These are phyloP conservation scores for Litsea cubeba DNA, from an alignment of 164 flowering plant species.

Conservation along the genomic window DNA sequence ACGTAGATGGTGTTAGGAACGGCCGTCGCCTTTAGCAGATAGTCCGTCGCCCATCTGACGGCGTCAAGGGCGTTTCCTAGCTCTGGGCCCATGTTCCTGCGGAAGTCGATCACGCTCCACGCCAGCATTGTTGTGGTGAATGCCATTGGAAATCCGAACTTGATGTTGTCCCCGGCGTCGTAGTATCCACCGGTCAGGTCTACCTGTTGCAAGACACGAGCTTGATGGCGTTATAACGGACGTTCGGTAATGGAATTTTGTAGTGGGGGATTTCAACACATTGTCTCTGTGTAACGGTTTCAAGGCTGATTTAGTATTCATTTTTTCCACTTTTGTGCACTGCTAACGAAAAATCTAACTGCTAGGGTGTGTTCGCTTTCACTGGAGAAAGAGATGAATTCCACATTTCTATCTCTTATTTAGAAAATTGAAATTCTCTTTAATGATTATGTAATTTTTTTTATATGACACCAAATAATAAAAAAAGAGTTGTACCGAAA, in stretches of 20 bases:
- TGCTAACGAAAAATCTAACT: no score
- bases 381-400: no score
- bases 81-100: constrained; percentile 59
- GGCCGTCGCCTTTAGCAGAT: constrained; percentile 60
- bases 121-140: constrained; percentile 75
- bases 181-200: constrained; percentile 88
- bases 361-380: no score
- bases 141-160: constrained; percentile 96
- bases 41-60: constrained; percentile 83
- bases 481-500: no score
- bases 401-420: no score
- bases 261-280: not conserved
- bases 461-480: no score
- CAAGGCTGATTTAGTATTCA: not conserved
- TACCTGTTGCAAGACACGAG: constrained; percentile 29
- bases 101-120: constrained; percentile 84
- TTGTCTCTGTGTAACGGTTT: no score
- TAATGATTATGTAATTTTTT: no score
- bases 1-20: constrained; percentile 50
- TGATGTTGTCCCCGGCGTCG: constrained; percentile 93
- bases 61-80: constrained; percentile 52
- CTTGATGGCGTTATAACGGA: not conserved
- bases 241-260: not conserved
- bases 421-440: no score
- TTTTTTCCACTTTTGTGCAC: not conserved